Evolutionary conservation across 352 stramenopile genomes (phyloP).

Genomic region (Discostella stelligera): DNA sequence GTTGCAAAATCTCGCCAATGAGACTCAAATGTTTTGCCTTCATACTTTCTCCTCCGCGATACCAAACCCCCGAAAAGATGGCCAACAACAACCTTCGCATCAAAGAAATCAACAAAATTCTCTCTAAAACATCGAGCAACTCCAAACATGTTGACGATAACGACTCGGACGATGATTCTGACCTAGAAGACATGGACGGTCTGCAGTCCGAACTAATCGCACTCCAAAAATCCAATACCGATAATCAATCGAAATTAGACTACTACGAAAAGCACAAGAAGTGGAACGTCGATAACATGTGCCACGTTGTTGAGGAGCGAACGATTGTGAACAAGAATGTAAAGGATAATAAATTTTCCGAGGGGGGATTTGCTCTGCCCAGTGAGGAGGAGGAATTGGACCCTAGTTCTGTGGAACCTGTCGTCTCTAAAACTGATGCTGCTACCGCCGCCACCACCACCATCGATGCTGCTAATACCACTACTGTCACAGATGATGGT

Average conservation of each 20-base stretch:
- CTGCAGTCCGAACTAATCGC: slow-evolving; percentile 78
- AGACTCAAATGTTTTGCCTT: too few species aligned
- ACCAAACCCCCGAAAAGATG: slow-evolving; percentile 46
- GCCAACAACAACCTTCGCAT: slow-evolving; percentile 74
- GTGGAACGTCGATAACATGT: slow-evolving; percentile 89
- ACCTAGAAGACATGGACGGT: slow-evolving; percentile 81
- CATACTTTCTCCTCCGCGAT: background rate
- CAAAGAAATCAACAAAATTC: slow-evolving; percentile 68
- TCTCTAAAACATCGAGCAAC: slow-evolving; percentile 34
- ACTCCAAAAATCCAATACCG: slow-evolving; percentile 61
- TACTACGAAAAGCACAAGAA: slow-evolving; percentile 88
- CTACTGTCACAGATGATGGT: background rate
- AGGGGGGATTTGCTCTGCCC: slow-evolving; percentile 65
- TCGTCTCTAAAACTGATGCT: background rate
- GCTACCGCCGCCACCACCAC: background rate
- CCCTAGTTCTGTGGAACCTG: background rate
- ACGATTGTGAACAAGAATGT: slow-evolving; percentile 83
- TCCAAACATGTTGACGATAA: slow-evolving; percentile 23
- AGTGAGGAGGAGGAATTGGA: slow-evolving; percentile 40
- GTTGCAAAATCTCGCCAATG: background rate
- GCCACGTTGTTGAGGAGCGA: slow-evolving; percentile 81
- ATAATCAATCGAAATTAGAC: slow-evolving; percentile 74
- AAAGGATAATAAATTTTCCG: slow-evolving; percentile 69
- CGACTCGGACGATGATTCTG: slow-evolving; percentile 64
- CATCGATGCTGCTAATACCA: background rate